Evolutionary conservation across 371 early-diverging fungal genomes (phyloP), one percentile per base, ranked within the genome.

Genomic region (Mucor plumbeus): DNA sequence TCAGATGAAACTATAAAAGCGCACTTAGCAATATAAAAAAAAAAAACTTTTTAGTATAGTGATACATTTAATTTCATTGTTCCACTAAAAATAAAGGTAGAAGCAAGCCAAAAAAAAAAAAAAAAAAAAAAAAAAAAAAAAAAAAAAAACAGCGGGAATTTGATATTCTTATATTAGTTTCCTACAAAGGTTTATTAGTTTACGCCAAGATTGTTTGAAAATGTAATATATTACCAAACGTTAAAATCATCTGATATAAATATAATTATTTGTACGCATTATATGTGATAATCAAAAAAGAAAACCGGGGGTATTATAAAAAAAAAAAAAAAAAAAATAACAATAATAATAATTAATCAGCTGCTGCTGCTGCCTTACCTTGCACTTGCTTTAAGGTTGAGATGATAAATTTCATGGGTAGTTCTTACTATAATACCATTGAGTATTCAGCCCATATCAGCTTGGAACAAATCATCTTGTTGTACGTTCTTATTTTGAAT

Each of bases 51-150:
- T 50, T 50, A 50, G 50, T 19, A n/a, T 21, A 50, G 50, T 50
- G 50, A 50, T 50, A 50, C 50, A 50, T 50, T 19, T 50, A 50
- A 50, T 50, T 50, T 50, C 50, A 21, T 50, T 50, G 50, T 50
- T 50, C 50, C 50, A 50, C 50, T 11, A 50, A 4, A 21, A 50
- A 10, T 19, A 11, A 21, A 19, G 3, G 21, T 14, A 41, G 5
- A 26, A 50, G 26, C 17, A 50, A 21, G 26, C 26, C 21, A 17
- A 50, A 26, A 26, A 26, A 3, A 26, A 26, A 48, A 17, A 19
- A 48, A 21, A 21, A 26, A 19, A 21, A 26, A 50, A 21, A 8
- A 26, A 19, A 13, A 50, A 50, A 8, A 50, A 13, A 21, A 50
- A 50, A 4, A 50, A 41, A 9, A 50, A 50, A 50, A 50, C 26